These are phyloP conservation scores for Leishmania mexicana DNA, from an alignment of 208 protist genomes.

Conservation along the genomic window DNA sequence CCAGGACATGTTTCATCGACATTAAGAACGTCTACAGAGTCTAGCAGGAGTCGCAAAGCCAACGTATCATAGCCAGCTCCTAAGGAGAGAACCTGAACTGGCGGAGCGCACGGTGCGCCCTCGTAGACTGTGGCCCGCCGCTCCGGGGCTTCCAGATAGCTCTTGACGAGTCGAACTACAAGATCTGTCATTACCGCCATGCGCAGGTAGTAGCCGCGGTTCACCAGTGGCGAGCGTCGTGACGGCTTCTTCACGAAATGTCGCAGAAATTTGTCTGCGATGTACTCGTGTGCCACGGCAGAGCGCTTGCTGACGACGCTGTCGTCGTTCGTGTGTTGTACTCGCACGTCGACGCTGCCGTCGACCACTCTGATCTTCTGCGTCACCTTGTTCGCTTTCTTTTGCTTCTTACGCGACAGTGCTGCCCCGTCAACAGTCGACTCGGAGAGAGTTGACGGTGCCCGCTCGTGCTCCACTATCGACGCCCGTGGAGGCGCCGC, in stretches of 20 bases:
- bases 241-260: slow-evolving; percentile 84
- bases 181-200: slow-evolving; percentile 85
- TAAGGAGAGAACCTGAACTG: slow-evolving; percentile 85
- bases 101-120: not conserved
- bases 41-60: slow-evolving; percentile 60
- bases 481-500: not conserved
- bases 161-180: slow-evolving; percentile 42
- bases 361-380: slow-evolving; percentile 43
- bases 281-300: slow-evolving; percentile 71
- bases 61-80: slow-evolving; percentile 91
- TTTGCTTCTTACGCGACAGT: slow-evolving; percentile 52
- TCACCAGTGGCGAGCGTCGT: slow-evolving; percentile 86
- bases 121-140: not conserved
- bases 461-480: not conserved
- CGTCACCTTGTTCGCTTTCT: slow-evolving; percentile 54
- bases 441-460: not conserved
- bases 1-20: not conserved
- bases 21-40: slow-evolving; percentile 17
- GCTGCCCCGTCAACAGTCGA: not conserved
- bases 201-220: slow-evolving; percentile 89
- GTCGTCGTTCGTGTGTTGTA: slow-evolving; percentile 93
- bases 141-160: slow-evolving; percentile 13
- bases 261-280: slow-evolving; percentile 77
- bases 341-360: slow-evolving; percentile 67
- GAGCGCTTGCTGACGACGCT: slow-evolving; percentile 92